phyloP scores from a whole-genome alignment of 208 protist species.

The Trypanosoma melophagium region DNA sequence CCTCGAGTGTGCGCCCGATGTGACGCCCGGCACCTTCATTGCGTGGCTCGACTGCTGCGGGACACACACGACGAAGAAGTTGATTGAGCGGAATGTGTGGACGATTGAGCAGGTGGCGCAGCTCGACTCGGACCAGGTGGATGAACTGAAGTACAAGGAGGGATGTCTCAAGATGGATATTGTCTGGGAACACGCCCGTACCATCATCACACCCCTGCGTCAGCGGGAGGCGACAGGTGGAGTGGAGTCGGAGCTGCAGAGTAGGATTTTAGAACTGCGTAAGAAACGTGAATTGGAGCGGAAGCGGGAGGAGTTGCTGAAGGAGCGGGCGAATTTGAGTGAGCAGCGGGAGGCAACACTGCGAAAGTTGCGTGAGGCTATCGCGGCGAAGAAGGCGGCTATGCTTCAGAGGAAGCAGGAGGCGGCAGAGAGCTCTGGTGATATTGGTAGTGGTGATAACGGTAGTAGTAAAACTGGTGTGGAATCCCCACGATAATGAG shows the following conservation, averaged over 20 bases:
- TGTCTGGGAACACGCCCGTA: slow-evolving; percentile 87
- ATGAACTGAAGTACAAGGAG: slow-evolving; percentile 88
- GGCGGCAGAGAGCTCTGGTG: slow-evolving; percentile 1
- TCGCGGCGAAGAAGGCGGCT: slow-evolving; percentile 81
- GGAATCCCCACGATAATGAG: background rate
- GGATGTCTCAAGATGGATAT: slow-evolving; percentile 89
- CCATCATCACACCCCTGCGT: slow-evolving; percentile 70
- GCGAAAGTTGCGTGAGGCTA: slow-evolving; percentile 70
- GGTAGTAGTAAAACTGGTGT: background rate
- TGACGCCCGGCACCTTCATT: slow-evolving; percentile 82
- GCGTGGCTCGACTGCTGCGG: slow-evolving; percentile 87
- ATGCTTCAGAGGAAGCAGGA: slow-evolving; percentile 56
- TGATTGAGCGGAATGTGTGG: slow-evolving; percentile 91
- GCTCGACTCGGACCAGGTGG: slow-evolving; percentile 82
- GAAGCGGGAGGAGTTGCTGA: slow-evolving; percentile 64
- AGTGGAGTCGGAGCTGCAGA: slow-evolving; percentile 81
- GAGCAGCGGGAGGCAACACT: slow-evolving; percentile 74
- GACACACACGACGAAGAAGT: slow-evolving; percentile 88
- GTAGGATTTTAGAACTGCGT: slow-evolving; percentile 77
- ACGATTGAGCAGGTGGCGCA: slow-evolving; percentile 86
- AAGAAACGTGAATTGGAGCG: slow-evolving; percentile 86
- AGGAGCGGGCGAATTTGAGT: slow-evolving; percentile 51
- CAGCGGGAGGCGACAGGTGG: slow-evolving; percentile 68
- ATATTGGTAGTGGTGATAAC: background rate
- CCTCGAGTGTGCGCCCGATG: slow-evolving; percentile 81